Conservation (phyloP, 495 filamentous ascomycete genomes). For the Melanomma pulvis-pyrius region DNA sequence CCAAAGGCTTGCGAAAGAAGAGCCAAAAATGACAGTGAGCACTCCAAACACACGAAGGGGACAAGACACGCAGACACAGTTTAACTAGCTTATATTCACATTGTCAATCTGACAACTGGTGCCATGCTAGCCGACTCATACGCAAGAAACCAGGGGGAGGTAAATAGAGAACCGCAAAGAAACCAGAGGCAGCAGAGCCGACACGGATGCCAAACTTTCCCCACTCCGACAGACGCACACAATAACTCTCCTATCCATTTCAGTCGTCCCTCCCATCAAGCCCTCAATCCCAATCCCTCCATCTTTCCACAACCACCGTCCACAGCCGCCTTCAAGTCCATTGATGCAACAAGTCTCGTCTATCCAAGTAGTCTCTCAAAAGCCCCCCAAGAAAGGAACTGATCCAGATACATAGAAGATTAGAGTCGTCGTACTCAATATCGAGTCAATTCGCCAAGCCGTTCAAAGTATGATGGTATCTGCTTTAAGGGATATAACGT, state of each 20-base stretch:
- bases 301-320: conserved; percentile 10
- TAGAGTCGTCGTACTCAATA: conserved; percentile 7
- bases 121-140: conserved; percentile 16
- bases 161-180: background rate
- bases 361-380: conserved; percentile 23
- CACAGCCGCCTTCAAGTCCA: conserved; percentile 14
- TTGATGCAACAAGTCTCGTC: conserved; percentile 14
- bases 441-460: conserved; percentile 33
- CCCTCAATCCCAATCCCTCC: conserved; percentile 8
- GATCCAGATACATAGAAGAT: conserved; percentile 7
- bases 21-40: background rate
- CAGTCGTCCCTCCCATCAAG: conserved; percentile 10
- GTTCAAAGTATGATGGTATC: conserved; percentile 37
- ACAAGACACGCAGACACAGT: background rate
- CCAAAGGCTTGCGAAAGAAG: background rate
- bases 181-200: background rate
- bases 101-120: conserved; percentile 2
- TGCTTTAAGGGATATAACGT: conserved; percentile 39
- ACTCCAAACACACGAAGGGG: too few relatives aligned
- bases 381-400: conserved; percentile 10
- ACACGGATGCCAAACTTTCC: conserved; percentile 12
- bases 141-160: conserved; percentile 4
- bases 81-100: conserved; percentile 8
- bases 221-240: conserved; percentile 17
- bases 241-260: conserved; percentile 1